These are phyloP conservation scores for Balamuthia mandrillaris DNA, from an alignment of 208 protist genomes.

Conservation along the genomic window DNA sequence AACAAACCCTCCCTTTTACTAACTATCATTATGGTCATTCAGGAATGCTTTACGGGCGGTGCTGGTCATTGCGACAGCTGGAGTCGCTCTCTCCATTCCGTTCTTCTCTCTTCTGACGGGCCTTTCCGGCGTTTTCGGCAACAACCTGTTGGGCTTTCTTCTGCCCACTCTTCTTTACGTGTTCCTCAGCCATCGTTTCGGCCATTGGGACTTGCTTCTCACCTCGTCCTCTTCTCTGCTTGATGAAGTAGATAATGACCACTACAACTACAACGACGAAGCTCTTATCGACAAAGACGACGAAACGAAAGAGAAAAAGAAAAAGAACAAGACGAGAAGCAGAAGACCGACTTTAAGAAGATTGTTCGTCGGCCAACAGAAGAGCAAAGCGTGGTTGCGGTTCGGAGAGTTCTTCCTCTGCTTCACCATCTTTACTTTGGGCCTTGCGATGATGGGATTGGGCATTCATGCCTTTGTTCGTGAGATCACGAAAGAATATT, in stretches of 20 bases:
- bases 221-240: too few species aligned
- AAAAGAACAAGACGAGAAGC: too few species aligned
- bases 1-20: background rate
- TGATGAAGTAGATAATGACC: too few species aligned
- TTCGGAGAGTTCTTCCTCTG: background rate
- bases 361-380: too few species aligned
- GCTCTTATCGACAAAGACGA: too few species aligned
- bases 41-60: too few species aligned
- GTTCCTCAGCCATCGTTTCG: background rate
- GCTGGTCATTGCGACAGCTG: slow-evolving; percentile 16
- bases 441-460: background rate
- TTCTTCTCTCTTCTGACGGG: slow-evolving; percentile 23
- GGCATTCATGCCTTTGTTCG: slow-evolving; percentile 7
- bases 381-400: background rate
- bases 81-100: background rate
- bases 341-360: too few species aligned
- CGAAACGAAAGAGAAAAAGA: too few species aligned
- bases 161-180: background rate
- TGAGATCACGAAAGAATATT: slow-evolving; percentile 15
- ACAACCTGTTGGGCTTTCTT: slow-evolving; percentile 1
- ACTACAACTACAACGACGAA: too few species aligned
- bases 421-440: background rate
- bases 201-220: too few species aligned
- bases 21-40: background rate
- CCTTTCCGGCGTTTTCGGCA: slow-evolving; percentile 11